Conservation (phyloP, 1,284 basidiomycete species). For the Marasmius tenuissimus region DNA sequence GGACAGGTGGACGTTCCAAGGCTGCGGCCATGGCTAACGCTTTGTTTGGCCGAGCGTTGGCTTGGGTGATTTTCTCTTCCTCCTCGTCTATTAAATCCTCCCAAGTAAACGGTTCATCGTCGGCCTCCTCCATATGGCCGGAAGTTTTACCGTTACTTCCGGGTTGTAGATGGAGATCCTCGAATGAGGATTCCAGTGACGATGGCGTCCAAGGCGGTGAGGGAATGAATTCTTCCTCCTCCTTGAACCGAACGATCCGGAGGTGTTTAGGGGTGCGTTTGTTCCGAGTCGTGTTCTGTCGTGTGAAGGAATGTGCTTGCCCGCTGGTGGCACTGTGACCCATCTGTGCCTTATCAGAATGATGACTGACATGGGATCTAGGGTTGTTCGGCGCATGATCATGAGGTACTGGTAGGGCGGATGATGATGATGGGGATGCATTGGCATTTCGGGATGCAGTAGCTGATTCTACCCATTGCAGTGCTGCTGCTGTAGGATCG, state of each 20-base stretch:
- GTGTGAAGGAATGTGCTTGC: not conserved
- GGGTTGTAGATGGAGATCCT: not conserved
- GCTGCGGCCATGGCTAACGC: too few relatives aligned
- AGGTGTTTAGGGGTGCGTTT: not conserved
- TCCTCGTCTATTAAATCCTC: too few relatives aligned
- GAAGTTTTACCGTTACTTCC: too few relatives aligned
- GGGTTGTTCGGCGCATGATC: not conserved
- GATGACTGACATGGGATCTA: not conserved
- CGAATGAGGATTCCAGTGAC: not conserved
- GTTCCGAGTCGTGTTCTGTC: not conserved
- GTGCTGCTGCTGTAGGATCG: not conserved
- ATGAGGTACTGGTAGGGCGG: not conserved
- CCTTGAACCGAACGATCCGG: not conserved
- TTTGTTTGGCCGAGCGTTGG: too few relatives aligned
- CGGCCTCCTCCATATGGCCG: too few relatives aligned
- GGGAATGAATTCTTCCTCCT: not conserved
- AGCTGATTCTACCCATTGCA: not conserved
- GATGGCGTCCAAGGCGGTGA: not conserved
- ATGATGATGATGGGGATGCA: not conserved
- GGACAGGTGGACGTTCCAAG: too few relatives aligned
- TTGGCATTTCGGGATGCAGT: not conserved
- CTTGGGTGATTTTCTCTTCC: too few relatives aligned
- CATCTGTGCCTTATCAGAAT: not conserved
- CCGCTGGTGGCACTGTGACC: not conserved
- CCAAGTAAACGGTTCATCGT: too few relatives aligned